phyloP scores from a whole-genome alignment of 2,329 filamentous ascomycete genomes.

The Xylaria arbuscula region DNA sequence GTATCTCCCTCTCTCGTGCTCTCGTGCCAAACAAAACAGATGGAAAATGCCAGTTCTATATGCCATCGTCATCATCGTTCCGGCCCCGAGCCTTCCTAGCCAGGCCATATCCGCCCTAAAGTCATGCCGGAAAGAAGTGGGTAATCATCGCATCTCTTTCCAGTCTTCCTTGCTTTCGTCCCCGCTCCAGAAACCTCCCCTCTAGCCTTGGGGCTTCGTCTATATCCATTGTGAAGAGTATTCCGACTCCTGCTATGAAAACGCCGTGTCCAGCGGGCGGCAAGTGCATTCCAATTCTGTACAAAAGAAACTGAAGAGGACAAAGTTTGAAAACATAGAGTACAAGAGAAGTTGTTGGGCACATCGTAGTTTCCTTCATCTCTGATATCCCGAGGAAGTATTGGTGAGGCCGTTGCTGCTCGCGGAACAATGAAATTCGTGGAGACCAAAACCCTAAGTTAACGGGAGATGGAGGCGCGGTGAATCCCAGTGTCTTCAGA shows the following conservation, averaged over 20 bases:
- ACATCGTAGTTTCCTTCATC: background rate
- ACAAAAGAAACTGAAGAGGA: slow-evolving; percentile 29
- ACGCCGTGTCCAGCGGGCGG: slow-evolving; percentile 12
- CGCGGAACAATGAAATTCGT: background rate
- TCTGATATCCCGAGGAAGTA: background rate
- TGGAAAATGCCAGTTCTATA: slow-evolving; percentile 21
- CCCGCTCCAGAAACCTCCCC: slow-evolving; percentile 6
- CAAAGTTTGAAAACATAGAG: background rate
- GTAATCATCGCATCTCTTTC: background rate
- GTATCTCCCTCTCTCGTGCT: slow-evolving; percentile 20
- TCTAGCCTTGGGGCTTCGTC: slow-evolving; percentile 5
- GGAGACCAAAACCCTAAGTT: background rate
- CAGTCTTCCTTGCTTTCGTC: background rate
- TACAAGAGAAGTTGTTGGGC: background rate
- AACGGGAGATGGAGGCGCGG: background rate
- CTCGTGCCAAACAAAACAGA: slow-evolving; percentile 13
- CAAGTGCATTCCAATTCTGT: slow-evolving; percentile 25
- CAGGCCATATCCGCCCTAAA: background rate
- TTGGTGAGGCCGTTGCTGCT: background rate
- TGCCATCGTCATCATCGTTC: background rate
- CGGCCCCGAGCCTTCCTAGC: slow-evolving; percentile 1
- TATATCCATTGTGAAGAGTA: slow-evolving; percentile 24
- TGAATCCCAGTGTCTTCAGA: background rate
- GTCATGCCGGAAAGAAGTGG: background rate
- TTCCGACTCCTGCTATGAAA: slow-evolving; percentile 14